Conservation (phyloP, 768 basidiomycete genomes). For the Xerocomellus dryophilus region DNA sequence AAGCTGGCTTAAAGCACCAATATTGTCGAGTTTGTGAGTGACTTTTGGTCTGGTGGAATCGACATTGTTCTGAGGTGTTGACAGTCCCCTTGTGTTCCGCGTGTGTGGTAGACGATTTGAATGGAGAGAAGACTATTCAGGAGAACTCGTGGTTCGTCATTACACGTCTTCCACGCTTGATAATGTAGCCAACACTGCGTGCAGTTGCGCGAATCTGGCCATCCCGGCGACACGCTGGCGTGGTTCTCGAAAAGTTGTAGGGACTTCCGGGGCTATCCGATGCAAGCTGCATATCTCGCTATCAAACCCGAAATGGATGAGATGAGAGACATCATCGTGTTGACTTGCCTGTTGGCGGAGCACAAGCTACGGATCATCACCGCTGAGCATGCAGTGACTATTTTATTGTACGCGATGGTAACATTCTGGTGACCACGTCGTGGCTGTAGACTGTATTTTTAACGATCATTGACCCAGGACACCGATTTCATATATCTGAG, state of each 20-base stretch:
- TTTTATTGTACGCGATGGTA: not conserved
- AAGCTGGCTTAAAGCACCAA: constrained; percentile 12
- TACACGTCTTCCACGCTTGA: not conserved
- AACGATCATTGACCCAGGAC: not conserved
- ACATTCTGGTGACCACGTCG: not conserved
- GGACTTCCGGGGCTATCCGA: not conserved
- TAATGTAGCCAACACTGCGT: not conserved
- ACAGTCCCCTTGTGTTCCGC: constrained; percentile 13
- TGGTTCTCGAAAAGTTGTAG: constrained; percentile 10
- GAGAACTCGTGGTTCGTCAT: constrained; percentile 17
- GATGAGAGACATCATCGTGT: constrained; percentile 15
- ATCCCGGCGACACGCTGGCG: constrained; percentile 2
- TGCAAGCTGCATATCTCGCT: constrained; percentile 3
- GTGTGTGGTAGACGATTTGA: constrained; percentile 10
- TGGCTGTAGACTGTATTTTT: not conserved
- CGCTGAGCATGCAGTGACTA: not conserved
- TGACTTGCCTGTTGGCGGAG: constrained; percentile 21
- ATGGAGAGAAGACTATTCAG: constrained; percentile 1
- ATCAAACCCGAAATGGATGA: constrained; percentile 13
- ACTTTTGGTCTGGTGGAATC: not conserved
- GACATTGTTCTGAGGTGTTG: not conserved
- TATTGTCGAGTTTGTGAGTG: constrained; percentile 14
- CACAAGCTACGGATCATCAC: constrained; percentile 4
- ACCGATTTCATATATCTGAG: not conserved
- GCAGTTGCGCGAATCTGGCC: constrained; percentile 11